Base-by-base conservation (phyloP, 345 rosid species). In the Eucalyptus caleyi region DNA sequence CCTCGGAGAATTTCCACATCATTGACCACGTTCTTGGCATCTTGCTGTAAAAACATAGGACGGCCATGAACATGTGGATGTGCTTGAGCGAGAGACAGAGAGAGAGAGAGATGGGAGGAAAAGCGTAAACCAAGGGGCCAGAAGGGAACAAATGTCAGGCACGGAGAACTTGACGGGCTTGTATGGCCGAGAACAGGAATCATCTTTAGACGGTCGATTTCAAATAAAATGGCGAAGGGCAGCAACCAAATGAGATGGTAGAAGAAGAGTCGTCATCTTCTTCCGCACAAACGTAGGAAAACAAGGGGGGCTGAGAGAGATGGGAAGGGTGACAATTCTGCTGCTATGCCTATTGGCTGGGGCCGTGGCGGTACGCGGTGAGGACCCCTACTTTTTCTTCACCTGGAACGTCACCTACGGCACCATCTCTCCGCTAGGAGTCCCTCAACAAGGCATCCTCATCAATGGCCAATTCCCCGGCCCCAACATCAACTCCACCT, bases 381-480 rank as follows among this genome's bases (percentile, higher is more conserved):
- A 87, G 34, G 91, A 90, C 50, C 91, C 91, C 24, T 90, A 90
- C 82, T 65, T 90, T 51, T 90, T 87, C 91, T 90, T 90, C 87
- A 83, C 81, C 27, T 90, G 91, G 91, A 90, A 90, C 21, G 91
- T 90, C 50, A 90, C 91, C 60, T 87, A 90, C 26, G 91, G 89
- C 89, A 90, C 91, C 49, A 32, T 87, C 47, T 81, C 91, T 87
- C 91, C 91, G 4, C 60, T 90, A 37, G 91, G 91, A 26, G 85
- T 82, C 89, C 82, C 88, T n/a, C 89, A 80, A 65, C 82, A 93
- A 92, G 92, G 89, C 45, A 91, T 94, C 67, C 92, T 93, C 49
- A 94, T 94, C 88, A 94, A 93, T 62, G 90, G 92, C 26, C 77
- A 88, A 89, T 94, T 94, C 89, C 96, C 95, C 1, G 96, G 96